phyloP scores from a whole-genome alignment of 139 green algal genomes.

The Chlorella vulgaris region DNA sequence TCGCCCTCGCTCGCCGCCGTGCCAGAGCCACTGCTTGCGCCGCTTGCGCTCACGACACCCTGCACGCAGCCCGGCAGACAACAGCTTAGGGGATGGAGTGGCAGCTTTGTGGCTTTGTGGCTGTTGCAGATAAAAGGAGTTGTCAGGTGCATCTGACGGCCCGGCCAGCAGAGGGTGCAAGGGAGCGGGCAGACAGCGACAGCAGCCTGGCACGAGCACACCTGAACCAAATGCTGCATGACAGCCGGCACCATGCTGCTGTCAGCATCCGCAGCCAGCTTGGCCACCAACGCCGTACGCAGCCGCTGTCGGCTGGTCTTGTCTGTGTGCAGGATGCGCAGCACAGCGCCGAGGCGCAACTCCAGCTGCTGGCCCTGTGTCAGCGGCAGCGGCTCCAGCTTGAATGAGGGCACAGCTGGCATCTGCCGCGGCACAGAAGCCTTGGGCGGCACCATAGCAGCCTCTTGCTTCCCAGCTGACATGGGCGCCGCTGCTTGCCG shows the following conservation, averaged over 20 bases:
- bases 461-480: conserved; percentile 38
- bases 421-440: background rate
- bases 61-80: conserved; percentile 6
- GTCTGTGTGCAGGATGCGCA: conserved; percentile 53
- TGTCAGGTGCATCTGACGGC: too few relatives aligned
- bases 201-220: background rate
- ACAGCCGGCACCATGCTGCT: background rate
- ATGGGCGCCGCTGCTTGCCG: conserved; percentile 2
- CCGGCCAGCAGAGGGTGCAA: too few relatives aligned
- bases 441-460: background rate
- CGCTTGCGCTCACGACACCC: background rate
- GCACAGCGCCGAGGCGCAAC: conserved; percentile 56
- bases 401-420: background rate
- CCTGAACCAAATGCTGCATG: conserved; percentile 23
- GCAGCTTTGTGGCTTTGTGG: too few relatives aligned
- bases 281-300: conserved; percentile 50
- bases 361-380: conserved; percentile 21
- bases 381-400: conserved; percentile 36
- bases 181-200: too few relatives aligned
- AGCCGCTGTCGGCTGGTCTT: conserved; percentile 38
- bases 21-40: background rate
- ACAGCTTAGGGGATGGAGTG: too few relatives aligned
- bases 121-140: too few relatives aligned
- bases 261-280: conserved; percentile 39
- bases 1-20: background rate